Base-by-base conservation (phyloP, 768 basidiomycete genomes). In the Termitomyces sp. region DNA sequence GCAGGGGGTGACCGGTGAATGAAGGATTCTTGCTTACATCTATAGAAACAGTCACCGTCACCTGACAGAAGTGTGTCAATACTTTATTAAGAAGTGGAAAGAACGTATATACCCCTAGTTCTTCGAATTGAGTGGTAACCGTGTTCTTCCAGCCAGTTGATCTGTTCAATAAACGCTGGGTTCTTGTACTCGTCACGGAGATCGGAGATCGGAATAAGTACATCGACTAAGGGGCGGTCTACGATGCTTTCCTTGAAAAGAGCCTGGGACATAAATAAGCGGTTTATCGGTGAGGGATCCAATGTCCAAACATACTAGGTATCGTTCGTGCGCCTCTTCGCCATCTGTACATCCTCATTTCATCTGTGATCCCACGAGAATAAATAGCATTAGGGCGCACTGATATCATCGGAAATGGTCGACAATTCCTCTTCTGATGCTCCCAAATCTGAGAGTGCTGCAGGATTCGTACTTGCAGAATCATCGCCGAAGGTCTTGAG, bases 31-130 rank as follows among this genome's bases (percentile, higher is more conserved):
- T 74, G 79, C 69, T 54, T 41, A 91, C 91, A 88, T 79, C 94
- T 80, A 71, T 95, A 97, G 72, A 95, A 96, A 69, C 95, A 96
- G 70, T 91, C 91, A 0, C 95, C 93, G 64, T 91, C 94, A 32
- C 94, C 92, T 85, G n/a, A 4, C 50, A 9, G 14, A 40, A 26
- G 12, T 16, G 10, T 32, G 14, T 28, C 20, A 36, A 60, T 16
- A 44, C 50, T 43, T 13, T 58, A 30, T 0, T 36, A 47, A 48
- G 7, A 28, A 26, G 23, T 28, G 44, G 44, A 46, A 53, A 41
- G 36, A 68, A 56, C 8, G n/a, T 18, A 54, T 77, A 53, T 74
- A 74, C 94, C 93, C 73, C 86, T 81, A 0, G 89, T 83, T 56
- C 92, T 77, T 67, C 92, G 80, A 46, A 96, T 77, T 12, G 74